Evolutionary conservation across 306 rosid species (phyloP), one percentile per base, ranked within the genome.

Genomic region (Rubus parviflorus): DNA sequence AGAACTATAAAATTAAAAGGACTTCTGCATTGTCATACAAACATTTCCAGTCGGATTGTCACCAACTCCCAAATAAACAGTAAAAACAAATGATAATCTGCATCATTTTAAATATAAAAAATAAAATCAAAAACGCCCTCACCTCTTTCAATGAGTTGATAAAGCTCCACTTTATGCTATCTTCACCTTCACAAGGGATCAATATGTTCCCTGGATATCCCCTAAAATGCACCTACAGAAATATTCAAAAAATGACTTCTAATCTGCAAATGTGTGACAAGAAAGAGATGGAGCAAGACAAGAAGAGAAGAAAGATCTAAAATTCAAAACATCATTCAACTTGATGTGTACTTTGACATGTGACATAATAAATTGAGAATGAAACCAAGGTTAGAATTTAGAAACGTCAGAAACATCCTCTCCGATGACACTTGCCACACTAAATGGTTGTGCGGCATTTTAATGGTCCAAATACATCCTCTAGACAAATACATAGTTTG

Each of bases 141-240:
- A 95, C 99, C 99, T 95, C 99, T 84, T 95, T 95, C 82, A 95
- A 73, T 35, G 99, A 95, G 88, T 95, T 91, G 56, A 95, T 95
- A 77, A 86, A 95, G 88, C 89, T 87, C 97, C 99, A 95, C 79
- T 95, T 95, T 60, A 95, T 72, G 68, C 84, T 89, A 42, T 95
- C 97, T 85, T 89, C 99, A 82, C 92, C 96, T 85, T 95, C 99
- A 79, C 96, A 95, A 4, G 99, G 97, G 80, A 87, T 87, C 86
- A 95, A 73, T 37, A 87, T 17, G 69, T 83, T 90, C 45, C 83
- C 85, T 1, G 99, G 99, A 83, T 92, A 95, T 84, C 97, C 96
- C 77, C 94, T 88, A 76, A 95, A 95, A 82, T 92, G 97, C 42
- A 95, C 98, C 98, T 94, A 79, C 75, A 80, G 48, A 78, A 49